Evolutionary conservation across 1,284 basidiomycete species (phyloP).

Genomic region (Ceratobasidium sp.): DNA sequence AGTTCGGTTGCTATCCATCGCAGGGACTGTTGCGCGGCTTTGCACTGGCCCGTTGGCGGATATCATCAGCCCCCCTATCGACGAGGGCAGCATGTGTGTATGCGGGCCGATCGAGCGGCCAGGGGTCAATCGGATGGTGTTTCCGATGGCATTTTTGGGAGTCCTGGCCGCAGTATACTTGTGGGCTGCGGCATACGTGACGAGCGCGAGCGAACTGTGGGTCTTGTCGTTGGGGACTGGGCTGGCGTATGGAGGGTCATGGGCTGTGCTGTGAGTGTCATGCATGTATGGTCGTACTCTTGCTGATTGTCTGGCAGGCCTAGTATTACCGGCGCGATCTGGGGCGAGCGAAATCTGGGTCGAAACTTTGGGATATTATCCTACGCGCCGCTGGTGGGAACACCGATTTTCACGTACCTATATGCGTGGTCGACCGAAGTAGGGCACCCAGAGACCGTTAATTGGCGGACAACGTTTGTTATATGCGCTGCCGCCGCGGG

Average conservation of each 20-base stretch:
- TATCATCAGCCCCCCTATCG: slow-evolving; percentile 60
- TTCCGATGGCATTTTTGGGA: slow-evolving; percentile 63
- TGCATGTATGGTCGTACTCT: too few relatives aligned
- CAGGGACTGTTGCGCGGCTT: slow-evolving; percentile 75
- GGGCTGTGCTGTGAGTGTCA: slow-evolving; percentile 70
- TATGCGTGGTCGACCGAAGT: slow-evolving; percentile 67
- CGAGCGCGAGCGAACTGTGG: slow-evolving; percentile 66
- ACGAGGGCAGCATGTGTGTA: slow-evolving; percentile 12
- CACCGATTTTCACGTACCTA: slow-evolving; percentile 76
- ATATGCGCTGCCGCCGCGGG: slow-evolving; percentile 61
- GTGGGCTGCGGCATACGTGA: slow-evolving; percentile 65
- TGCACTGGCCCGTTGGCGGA: slow-evolving; percentile 74
- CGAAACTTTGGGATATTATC: slow-evolving; percentile 79
- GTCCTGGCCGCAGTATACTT: slow-evolving; percentile 63
- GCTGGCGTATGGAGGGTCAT: slow-evolving; percentile 71
- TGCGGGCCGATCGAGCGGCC: slow-evolving; percentile 54
- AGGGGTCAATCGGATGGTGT: slow-evolving; percentile 67
- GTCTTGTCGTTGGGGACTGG: slow-evolving; percentile 71
- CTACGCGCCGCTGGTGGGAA: slow-evolving; percentile 77
- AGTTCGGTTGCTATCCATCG: slow-evolving; percentile 72
- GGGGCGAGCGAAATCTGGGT: slow-evolving; percentile 72
- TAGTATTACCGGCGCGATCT: slow-evolving; percentile 59
- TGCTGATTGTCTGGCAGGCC: slow-evolving; percentile 9
- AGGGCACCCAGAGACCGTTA: slow-evolving; percentile 14
- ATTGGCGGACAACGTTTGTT: slow-evolving; percentile 71